phyloP scores from a whole-genome alignment of 495 filamentous ascomycete genomes.

The Apodospora peruviana region DNA sequence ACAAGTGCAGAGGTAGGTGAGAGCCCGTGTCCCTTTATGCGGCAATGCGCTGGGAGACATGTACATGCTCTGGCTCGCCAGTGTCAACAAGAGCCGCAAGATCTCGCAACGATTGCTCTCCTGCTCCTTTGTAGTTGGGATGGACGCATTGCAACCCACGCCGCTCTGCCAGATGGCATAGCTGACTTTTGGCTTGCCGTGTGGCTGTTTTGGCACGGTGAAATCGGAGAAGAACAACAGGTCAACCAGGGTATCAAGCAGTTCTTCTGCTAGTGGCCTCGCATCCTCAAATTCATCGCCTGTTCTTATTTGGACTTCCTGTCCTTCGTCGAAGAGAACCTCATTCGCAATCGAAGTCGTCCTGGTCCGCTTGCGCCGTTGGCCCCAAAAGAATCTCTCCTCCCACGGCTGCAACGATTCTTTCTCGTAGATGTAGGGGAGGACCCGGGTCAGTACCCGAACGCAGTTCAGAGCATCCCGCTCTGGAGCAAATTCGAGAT shows the following conservation, averaged over 20 bases:
- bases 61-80: slow-evolving; percentile 90
- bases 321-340: slow-evolving; percentile 79
- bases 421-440: slow-evolving; percentile 90
- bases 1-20: slow-evolving; percentile 82
- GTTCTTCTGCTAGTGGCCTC: slow-evolving; percentile 86
- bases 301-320: slow-evolving; percentile 47
- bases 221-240: slow-evolving; percentile 88
- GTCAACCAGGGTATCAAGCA: slow-evolving; percentile 86
- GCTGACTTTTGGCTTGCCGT: slow-evolving; percentile 73
- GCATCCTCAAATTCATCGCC: slow-evolving; percentile 69
- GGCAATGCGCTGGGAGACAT: slow-evolving; percentile 78
- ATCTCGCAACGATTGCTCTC: slow-evolving; percentile 92
- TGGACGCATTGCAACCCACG: slow-evolving; percentile 86
- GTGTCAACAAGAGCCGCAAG: slow-evolving; percentile 75
- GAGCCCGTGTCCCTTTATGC: slow-evolving; percentile 75
- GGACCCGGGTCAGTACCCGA: slow-evolving; percentile 80
- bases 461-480: slow-evolving; percentile 90
- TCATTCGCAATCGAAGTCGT: slow-evolving; percentile 53
- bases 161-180: slow-evolving; percentile 98
- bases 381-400: slow-evolving; percentile 85
- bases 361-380: slow-evolving; percentile 57
- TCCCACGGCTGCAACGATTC: slow-evolving; percentile 86
- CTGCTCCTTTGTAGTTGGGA: slow-evolving; percentile 81
- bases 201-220: slow-evolving; percentile 62
- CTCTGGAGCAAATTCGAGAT: slow-evolving; percentile 83